Base-by-base conservation (phyloP, 2,329 filamentous ascomycete genomes). In the Cladorrhinum sp. region DNA sequence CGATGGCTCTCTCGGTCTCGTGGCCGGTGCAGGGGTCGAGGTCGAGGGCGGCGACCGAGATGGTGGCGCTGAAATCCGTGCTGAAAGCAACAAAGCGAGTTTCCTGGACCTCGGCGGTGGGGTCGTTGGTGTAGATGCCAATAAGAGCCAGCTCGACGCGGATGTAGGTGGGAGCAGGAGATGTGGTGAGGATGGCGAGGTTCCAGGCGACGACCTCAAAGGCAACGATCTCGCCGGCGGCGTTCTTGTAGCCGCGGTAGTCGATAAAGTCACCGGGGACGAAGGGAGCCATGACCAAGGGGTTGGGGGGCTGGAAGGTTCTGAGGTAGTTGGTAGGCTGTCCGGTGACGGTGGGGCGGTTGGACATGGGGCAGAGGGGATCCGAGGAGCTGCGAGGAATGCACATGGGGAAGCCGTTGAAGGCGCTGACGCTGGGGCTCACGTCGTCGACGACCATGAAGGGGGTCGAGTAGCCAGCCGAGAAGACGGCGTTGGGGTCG, bases 391-490 rank as follows among this genome's bases (percentile, higher is more conserved):
- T 76, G 16, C 80, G 73, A 0, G 78, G 79, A 18, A 82, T 76
- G 59, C 80, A 82, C 79, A 82, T 82, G 1, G 80, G 80, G 55
- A 81, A 82, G 0, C 80, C 80, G 12, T 76, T 77, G 68, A 80
- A 82, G 1, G 78, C 76, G 1, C 73, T 75, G 57, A 82, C 73
- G 55, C 75, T 77, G 0, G 80, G 80, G 61, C 76, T 82, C 60
- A 76, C 71, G 58, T 80, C 79, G 63, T 82, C 80, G 1, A 78
- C 77, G 0, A 78, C 77, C 69, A 80, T 80, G 60, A 76, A 74
- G 0, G 77, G 77, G 8, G 70, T 67, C 0, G 66, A 69, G 59
- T 75, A 78, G 1, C 73, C 75, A 3, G 73, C 71, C 8, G 74
- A 74, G 65, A 77, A 81, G 4, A 77, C 72, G 1, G 72, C 78